Evolutionary conservation across 2,329 filamentous ascomycete genomes (phyloP), one percentile per base, ranked within the genome.

Genomic region (Capronia coronata): DNA sequence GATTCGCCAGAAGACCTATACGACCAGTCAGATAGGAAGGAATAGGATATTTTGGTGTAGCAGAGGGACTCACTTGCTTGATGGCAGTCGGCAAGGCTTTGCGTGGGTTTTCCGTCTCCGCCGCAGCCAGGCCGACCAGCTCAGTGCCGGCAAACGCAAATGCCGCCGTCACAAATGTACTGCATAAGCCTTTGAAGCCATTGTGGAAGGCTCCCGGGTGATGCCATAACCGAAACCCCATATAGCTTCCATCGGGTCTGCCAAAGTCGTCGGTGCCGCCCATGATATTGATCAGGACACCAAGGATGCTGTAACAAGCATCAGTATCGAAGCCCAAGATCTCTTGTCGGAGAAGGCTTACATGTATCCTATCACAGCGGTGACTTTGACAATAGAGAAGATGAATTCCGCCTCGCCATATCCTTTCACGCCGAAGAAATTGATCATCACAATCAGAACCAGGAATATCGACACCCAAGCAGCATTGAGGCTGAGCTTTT

Each of bases 391-490:
- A 43, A 88, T 80, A 44, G 84, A 82, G 63, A 91, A 89, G 55
- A 87, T 71, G 56, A 91, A 91, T 62, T 93, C 87, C 25, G 86
- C 86, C 65, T 93, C 87, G 58, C 86, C 87, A 58, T 91, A 93
- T 16, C 83, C 85, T 64, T 86, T 86, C 59, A 94, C 83, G 38
- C 87, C 87, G 62, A 87, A 90, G 53, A 91, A 67, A 63, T 94
- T 94, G 68, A 94, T 91, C 37, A 67, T 57, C 42, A 90, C 72
- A 59, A 93, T 88, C 43, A 82, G 62, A 23, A 80, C 44, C 35
- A 91, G 75, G 66, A 94, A 94, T 34, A 94, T 68, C 43, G 85
- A 79, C 37, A 94, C 85, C 64, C 66, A 67, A 10, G 66, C 63
- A 14, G 65, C 69, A 48, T 73, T 61, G 23, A 60, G 38, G 8